Base-by-base conservation (phyloP, 768 basidiomycete genomes). In the Hemileccinum rubropunctum region DNA sequence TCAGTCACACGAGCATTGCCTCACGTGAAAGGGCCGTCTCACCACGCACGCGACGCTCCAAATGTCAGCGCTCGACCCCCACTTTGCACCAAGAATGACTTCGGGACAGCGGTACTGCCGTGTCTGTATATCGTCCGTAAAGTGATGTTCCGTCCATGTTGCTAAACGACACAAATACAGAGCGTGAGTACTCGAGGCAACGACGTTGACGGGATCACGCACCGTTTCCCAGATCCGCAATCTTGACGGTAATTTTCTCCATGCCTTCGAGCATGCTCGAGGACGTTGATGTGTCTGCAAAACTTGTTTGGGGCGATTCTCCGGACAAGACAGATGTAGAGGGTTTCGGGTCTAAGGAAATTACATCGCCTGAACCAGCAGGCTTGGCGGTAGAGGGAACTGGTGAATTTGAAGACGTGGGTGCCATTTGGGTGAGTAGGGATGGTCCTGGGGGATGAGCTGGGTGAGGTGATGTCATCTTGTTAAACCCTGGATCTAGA, bases 111-210 rank as follows among this genome's bases (percentile, higher is more conserved):
- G 83, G 67, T 98, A 98, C 62, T 98, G 97, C 62, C 95, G 74
- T 23, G 97, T 99, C 73, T 98, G 89, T 59, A 98, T 98, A 61
- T 98, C 97, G 70, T 99, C 95, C 37, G 97, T 98, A 57, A 98
- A 99, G 65, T 98, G 97, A 58, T 98, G 91, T 61, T 95, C 90
- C 27, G 82, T 82, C 89, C 89, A 91, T 1, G 89, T 91, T 10
- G 89, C 89, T 67, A 51, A 37, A 45, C 36, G 44, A 47, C 41
- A 42, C 40, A 37, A 47, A 50, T 23, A 37, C 15, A 48, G 9
- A 41, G 44, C 50, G 40, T 52, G 44, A 53, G 43, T 12, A 41
- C 30, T 35, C 21, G 1, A 33, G n/a, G 27, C 30, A 10, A 40
- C 5, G 10, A 14, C 17, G 17, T 30, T 8, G 12, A n/a, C 4